These are phyloP conservation scores for Butyriboletus loyo DNA, from an alignment of 768 basidiomycete species.

Conservation along the genomic window DNA sequence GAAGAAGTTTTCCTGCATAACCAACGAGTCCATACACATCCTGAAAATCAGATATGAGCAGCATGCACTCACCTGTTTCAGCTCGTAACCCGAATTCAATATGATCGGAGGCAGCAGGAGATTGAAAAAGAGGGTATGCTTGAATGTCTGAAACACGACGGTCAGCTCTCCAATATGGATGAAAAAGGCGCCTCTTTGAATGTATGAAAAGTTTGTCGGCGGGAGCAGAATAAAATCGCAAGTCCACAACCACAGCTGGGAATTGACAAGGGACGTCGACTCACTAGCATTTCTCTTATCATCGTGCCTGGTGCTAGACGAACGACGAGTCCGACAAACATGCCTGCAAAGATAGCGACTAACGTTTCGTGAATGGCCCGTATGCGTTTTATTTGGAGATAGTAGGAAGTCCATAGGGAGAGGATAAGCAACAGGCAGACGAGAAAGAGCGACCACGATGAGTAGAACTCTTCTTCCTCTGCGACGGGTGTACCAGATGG, in stretches of 20 bases:
- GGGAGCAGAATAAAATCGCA: not conserved
- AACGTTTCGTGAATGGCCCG: constrained; percentile 94
- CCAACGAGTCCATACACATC: not conserved
- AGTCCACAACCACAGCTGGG: not conserved
- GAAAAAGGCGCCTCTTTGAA: not conserved
- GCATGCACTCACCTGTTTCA: constrained; percentile 72
- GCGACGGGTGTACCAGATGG: constrained; percentile 39
- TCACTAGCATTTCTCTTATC: constrained; percentile 96
- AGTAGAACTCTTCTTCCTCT: constrained; percentile 88
- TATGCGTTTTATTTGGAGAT: constrained; percentile 95
- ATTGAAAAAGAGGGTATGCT: constrained; percentile 97
- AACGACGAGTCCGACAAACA: constrained; percentile 91
- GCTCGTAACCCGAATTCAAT: constrained; percentile 94
- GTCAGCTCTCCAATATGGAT: constrained; percentile 4
- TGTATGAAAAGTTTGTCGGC: not conserved
- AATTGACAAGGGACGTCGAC: constrained; percentile 31
- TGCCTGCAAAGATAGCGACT: constrained; percentile 92
- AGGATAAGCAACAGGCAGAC: constrained; percentile 90
- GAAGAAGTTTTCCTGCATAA: constrained; percentile 90
- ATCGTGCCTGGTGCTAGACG: constrained; percentile 88
- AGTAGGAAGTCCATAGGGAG: constrained; percentile 95
- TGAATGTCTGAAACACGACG: constrained; percentile 68
- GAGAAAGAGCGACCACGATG: constrained; percentile 91
- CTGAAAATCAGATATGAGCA: not conserved
- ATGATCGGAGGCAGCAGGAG: constrained; percentile 98